phyloP scores from a whole-genome alignment of 2,329 filamentous ascomycete genomes.

The Colletotrichum sp. region DNA sequence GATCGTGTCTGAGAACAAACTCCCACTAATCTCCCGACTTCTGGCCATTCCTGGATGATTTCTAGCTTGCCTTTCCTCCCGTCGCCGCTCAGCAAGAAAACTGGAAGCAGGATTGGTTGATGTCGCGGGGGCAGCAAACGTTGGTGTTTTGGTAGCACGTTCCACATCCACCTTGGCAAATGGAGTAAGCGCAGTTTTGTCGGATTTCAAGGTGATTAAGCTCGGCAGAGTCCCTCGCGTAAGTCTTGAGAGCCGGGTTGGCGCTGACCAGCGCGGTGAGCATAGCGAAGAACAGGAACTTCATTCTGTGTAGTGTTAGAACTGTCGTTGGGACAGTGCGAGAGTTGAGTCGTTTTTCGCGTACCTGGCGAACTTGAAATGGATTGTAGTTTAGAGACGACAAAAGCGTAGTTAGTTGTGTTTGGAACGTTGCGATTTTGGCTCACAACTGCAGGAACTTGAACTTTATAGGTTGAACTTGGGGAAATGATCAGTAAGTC shows the following conservation, averaged over 20 bases:
- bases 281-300: neutral
- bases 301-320: neutral
- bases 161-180: neutral
- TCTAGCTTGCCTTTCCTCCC: too few species aligned
- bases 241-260: neutral
- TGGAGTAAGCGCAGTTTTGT: neutral
- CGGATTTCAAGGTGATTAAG: neutral
- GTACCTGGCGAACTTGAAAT: neutral
- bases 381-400: neutral
- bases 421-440: too few species aligned
- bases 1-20: too few species aligned
- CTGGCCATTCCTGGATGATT: too few species aligned
- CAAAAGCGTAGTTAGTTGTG: neutral
- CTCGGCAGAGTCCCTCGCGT: neutral
- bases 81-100: neutral
- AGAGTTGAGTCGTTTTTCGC: neutral
- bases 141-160: neutral
- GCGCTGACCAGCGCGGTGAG: neutral
- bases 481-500: neutral
- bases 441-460: neutral
- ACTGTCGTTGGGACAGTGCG: neutral
- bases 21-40: too few species aligned
- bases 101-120: neutral
- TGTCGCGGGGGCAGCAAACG: neutral
- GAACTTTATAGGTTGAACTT: neutral